Evolutionary conservation across 2,329 filamentous ascomycete species (phyloP).

Genomic region (Sclerotinia nivalis): DNA sequence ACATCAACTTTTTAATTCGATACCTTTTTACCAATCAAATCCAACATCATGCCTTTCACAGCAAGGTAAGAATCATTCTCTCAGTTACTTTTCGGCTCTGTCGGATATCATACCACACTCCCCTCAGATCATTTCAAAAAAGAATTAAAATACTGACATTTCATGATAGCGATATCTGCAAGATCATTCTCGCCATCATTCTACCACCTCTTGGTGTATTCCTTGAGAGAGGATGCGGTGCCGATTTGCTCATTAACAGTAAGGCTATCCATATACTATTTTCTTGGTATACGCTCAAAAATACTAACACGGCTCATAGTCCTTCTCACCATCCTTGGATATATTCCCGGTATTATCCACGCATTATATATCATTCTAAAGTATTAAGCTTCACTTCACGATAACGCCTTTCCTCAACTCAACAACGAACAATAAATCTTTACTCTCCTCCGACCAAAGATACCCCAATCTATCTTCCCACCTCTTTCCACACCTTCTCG

Average conservation of each 20-base stretch:
- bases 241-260: constrained; percentile 85
- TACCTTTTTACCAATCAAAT: constrained; percentile 16
- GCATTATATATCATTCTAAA: constrained; percentile 69
- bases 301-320: neutral
- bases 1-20: neutral
- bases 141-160: constrained; percentile 27
- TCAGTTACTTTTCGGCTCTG: neutral
- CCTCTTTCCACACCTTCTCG: neutral
- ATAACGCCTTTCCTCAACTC: constrained; percentile 8
- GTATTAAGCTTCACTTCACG: constrained; percentile 56
- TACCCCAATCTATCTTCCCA: neutral
- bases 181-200: constrained; percentile 85
- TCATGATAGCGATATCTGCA: constrained; percentile 66
- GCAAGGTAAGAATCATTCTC: constrained; percentile 48
- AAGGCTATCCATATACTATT: constrained; percentile 71
- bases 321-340: constrained; percentile 25
- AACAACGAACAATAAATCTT: neutral
- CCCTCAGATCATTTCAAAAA: neutral
- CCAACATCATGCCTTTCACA: constrained; percentile 55
- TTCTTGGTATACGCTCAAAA: constrained; percentile 37
- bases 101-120: neutral
- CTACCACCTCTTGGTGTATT: constrained; percentile 89
- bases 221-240: constrained; percentile 84
- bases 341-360: constrained; percentile 28
- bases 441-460: constrained; percentile 1